Evolutionary conservation across 164 flowering plant species (phyloP), one percentile per base, ranked within the genome.

Genomic region (Houttuynia cordata): DNA sequence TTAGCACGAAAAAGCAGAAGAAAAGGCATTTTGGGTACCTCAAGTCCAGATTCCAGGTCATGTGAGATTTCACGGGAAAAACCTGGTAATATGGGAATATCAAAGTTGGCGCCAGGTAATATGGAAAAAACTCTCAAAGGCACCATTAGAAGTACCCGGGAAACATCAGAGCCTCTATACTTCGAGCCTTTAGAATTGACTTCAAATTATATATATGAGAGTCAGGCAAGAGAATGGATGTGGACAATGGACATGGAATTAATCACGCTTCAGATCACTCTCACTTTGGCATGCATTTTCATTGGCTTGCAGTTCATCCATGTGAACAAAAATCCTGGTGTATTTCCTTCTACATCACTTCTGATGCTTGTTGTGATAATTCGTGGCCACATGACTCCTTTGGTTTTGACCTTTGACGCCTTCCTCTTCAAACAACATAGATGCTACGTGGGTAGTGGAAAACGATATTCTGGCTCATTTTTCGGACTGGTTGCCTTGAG

Each of bases 221-320:
- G 2, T 0, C 68, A 57, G 24, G 74, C 75, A 0, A 58, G 21
- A 47, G 21, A 62, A 25, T 71, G 78, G 1, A 53, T 80, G 25
- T 71, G 73, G 80, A 76, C 84, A 64, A 75, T 83, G 83, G 88
- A 83, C 67, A 53, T 75, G 51, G 91, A 87, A 79, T 72, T 78
- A 60, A 63, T 59, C 47, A 72, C 82, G 82, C 83, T 74, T 56
- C 69, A 83, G 61, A 68, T 80, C 49, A 76, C 91, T 10, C 78
- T 75, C 65, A 82, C 91, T 5, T 64, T 83, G 23, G 62, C 71
- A 6, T 85, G 88, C 45, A 30, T 83, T 39, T 83, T 81, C 60
- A 60, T 73, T 22, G 84, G 57, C 15, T 63, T 74, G 17, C 95
- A 87, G 60, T 60, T 85, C 54, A 67, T 73, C 51, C 72, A 82